Conservation (phyloP, 2,329 filamentous ascomycete species). For the Phaeosphaeriaceae sp. region DNA sequence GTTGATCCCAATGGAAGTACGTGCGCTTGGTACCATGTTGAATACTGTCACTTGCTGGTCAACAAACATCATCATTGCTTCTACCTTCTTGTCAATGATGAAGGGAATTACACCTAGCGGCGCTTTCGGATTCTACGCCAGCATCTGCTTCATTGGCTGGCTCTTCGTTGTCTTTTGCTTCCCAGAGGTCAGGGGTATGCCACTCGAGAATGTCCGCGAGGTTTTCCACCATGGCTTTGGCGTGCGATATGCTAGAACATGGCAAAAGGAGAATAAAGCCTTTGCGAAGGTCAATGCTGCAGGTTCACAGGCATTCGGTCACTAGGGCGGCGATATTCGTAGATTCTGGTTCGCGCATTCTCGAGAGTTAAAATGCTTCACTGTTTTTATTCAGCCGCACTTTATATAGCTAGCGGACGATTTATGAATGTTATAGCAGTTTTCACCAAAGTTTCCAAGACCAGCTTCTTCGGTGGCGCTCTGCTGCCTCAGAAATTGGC, state of each 20-base stretch:
- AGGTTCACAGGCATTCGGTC: conserved; percentile 26
- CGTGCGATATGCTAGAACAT: conserved; percentile 41
- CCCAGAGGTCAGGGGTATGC: conserved; percentile 46
- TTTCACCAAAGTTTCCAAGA: neutral
- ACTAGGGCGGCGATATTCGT: conserved; percentile 10
- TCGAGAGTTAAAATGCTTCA: too few species aligned
- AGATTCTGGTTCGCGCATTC: too few species aligned
- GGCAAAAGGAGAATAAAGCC: conserved; percentile 49
- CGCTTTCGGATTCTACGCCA: conserved; percentile 49
- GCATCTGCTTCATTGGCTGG: conserved; percentile 47
- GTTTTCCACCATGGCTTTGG: conserved; percentile 48
- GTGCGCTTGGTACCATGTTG: conserved; percentile 49
- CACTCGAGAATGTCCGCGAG: conserved; percentile 44
- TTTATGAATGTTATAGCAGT: neutral
- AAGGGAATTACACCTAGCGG: conserved; percentile 47
- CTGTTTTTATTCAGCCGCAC: too few species aligned
- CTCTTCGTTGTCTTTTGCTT: conserved; percentile 46
- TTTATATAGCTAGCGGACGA: neutral
- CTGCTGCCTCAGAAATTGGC: neutral
- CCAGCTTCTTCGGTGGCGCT: neutral
- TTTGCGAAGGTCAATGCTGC: conserved; percentile 36
- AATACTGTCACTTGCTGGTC: conserved; percentile 43
- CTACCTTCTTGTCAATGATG: conserved; percentile 51
- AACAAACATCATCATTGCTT: conserved; percentile 44
- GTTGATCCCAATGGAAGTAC: conserved; percentile 47